Evolutionary conservation across 371 early-diverging fungal species (phyloP), one percentile per base, ranked within the genome.

Genomic region (Mortierella sp.): DNA sequence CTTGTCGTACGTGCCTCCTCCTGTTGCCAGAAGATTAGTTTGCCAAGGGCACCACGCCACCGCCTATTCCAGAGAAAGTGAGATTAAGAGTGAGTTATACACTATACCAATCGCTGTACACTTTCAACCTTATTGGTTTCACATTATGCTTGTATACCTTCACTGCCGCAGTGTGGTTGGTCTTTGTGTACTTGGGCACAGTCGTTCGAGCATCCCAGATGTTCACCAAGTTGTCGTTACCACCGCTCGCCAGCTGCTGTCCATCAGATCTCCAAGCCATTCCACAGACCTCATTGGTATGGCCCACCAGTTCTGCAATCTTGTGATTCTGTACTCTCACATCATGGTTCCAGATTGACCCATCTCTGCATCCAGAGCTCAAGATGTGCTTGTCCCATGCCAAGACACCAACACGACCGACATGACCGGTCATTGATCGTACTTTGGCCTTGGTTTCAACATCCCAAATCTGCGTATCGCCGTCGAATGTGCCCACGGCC

Each of bases 11-110:
- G 95, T 85, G 28, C 99, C 99, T 52, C 99, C 99, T 40, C 99
- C 99, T 0, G 96, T 92, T 2, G 98, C 99, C 22, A 99, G 85
- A 27, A 96, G 67, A 57, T 92, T 91, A 21, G 81, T 83, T 60
- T 92, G 93, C 97, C 97, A 98, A n/a, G 99, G 99, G 77, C 98
- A 97, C 99, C 99, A 99, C 4, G 96, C 96, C 27, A 99, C 65
- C 0, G 99, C 99, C 91, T 95, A 43, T 31, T 34, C 34, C n/a
- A 17, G 9, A 7, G 60, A 46, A 12, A 17, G 44, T 29, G 52
- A 52, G 13, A 55, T 60, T 25, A 50, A 60, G 12, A 25, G 40
- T 47, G 41, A 39, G 50, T 7, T 46, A 46, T 9, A 13, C 22
- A n/a, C n/a, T n/a, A n/a, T n/a, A n/a, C n/a, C n/a, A n/a, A 27